phyloP scores from a whole-genome alignment of 495 filamentous ascomycete species.

The Penicillium longicatenatum region DNA sequence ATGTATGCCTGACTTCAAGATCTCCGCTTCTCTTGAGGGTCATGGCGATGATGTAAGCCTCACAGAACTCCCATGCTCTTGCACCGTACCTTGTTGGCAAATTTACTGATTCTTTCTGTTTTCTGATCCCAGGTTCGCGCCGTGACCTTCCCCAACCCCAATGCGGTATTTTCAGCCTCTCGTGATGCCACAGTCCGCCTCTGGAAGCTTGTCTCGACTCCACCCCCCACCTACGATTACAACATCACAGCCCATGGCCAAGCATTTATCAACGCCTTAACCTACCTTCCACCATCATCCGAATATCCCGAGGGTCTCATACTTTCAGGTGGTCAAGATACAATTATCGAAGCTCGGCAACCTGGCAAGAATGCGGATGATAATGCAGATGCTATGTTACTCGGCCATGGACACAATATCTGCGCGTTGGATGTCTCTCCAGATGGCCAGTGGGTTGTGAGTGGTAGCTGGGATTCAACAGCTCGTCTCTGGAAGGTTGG shows the following conservation, averaged over 20 bases:
- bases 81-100: slow-evolving; percentile 13
- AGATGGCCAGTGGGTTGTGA: slow-evolving; percentile 72
- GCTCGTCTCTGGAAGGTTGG: slow-evolving; percentile 75
- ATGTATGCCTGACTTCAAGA: slow-evolving; percentile 71
- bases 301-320: slow-evolving; percentile 78
- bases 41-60: slow-evolving; percentile 80
- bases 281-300: slow-evolving; percentile 71
- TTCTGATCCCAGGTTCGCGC: slow-evolving; percentile 71
- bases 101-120: slow-evolving; percentile 6
- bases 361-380: slow-evolving; percentile 64
- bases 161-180: slow-evolving; percentile 78
- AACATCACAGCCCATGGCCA: slow-evolving; percentile 73
- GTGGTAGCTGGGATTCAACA: slow-evolving; percentile 93
- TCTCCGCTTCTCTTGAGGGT: slow-evolving; percentile 77
- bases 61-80: slow-evolving; percentile 19
- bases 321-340: slow-evolving; percentile 83
- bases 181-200: slow-evolving; percentile 87
- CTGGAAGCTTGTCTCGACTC: slow-evolving; percentile 71
- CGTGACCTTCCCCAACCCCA: slow-evolving; percentile 75
- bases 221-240: slow-evolving; percentile 72
- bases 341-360: slow-evolving; percentile 87
- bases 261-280: slow-evolving; percentile 81
- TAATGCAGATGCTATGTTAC: slow-evolving; percentile 79
- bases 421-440: slow-evolving; percentile 80
- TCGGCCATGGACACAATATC: slow-evolving; percentile 85